Evolutionary conservation across 805 yeast species (phyloP).

Genomic region (Scheffersomyces stipitis): DNA sequence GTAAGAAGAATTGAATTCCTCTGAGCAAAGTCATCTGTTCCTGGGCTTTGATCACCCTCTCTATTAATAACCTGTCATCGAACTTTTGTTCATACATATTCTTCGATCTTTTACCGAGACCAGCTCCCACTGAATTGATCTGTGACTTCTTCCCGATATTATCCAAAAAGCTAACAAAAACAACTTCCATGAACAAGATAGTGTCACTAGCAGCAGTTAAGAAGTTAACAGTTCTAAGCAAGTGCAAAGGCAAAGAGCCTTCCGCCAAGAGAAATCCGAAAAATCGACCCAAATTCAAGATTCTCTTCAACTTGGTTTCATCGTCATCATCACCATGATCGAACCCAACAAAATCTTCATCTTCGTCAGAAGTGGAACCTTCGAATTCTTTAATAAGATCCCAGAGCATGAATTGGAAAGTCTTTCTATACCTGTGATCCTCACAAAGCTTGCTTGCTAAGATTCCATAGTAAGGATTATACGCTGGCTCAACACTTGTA

Average conservation of each 20-base stretch:
- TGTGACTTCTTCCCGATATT: conserved; percentile 64
- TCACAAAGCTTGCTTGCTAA: conserved; percentile 77
- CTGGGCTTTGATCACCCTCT: conserved; percentile 51
- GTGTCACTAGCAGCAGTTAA: conserved; percentile 65
- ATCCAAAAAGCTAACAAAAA: conserved; percentile 68
- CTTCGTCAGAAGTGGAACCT: conserved; percentile 43
- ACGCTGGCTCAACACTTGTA: conserved; percentile 74
- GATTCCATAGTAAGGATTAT: conserved; percentile 87
- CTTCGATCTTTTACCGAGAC: conserved; percentile 28
- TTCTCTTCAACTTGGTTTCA: conserved; percentile 54
- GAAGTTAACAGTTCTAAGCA: conserved; percentile 72
- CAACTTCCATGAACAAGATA: conserved; percentile 68
- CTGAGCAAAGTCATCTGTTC: conserved; percentile 58
- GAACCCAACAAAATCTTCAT: conserved; percentile 38
- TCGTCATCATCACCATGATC: conserved; percentile 47
- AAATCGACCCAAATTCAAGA: conserved; percentile 75
- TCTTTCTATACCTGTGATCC: conserved; percentile 70
- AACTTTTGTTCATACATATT: conserved; percentile 35
- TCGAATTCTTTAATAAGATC: conserved; percentile 76
- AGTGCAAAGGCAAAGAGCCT: conserved; percentile 69
- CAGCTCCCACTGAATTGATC: conserved; percentile 44
- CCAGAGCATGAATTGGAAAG: conserved; percentile 90
- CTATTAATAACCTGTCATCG: conserved; percentile 50
- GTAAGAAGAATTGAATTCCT: conserved; percentile 66
- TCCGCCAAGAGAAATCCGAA: conserved; percentile 76